Percentiles rank a stretch among this genome's conserved stretches.
Conservation (phyloP, 306 rosid species). For the Lathyrus sativus region DNA sequence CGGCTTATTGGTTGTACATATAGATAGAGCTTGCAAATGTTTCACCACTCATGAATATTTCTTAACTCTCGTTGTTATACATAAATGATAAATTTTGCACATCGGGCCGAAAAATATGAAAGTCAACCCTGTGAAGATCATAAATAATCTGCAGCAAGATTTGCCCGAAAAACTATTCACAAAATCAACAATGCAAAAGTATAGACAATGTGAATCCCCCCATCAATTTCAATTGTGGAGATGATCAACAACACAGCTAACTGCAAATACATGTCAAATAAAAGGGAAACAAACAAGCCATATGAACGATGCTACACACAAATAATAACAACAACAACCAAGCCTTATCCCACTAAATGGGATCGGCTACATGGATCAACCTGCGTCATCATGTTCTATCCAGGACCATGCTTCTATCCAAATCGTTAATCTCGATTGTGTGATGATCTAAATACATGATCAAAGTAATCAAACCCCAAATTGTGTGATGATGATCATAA, state of each 20-base stretch:
- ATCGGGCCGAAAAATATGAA: neutral
- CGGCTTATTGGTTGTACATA: constrained; percentile 1
- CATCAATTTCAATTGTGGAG: constrained; percentile 18
- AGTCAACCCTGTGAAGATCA: constrained; percentile 1
- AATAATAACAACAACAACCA: constrained; percentile 5
- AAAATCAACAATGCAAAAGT: constrained; percentile 23
- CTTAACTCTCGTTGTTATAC: constrained; percentile 27
- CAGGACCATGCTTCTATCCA: no score
- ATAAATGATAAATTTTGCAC: constrained; percentile 5
- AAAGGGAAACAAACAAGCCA: constrained; percentile 32
- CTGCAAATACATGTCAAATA: constrained; percentile 19
- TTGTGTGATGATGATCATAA: constrained; percentile 22
- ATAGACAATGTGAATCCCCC: constrained; percentile 2
- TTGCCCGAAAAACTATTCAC: constrained; percentile 9
- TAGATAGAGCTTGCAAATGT: constrained; percentile 4
- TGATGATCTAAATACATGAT: neutral
- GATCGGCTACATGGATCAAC: no score
- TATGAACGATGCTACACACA: neutral
- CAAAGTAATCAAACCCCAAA: constrained; percentile 25
- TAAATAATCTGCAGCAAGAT: constrained; percentile 32
- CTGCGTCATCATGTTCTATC: no score
- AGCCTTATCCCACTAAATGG: no score
- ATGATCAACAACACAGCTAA: constrained; percentile 20
- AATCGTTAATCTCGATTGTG: no score
- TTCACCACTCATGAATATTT: constrained; percentile 9